Conservation (phyloP, 192 early-diverging fungal species). For the Coemansia sp. region DNA sequence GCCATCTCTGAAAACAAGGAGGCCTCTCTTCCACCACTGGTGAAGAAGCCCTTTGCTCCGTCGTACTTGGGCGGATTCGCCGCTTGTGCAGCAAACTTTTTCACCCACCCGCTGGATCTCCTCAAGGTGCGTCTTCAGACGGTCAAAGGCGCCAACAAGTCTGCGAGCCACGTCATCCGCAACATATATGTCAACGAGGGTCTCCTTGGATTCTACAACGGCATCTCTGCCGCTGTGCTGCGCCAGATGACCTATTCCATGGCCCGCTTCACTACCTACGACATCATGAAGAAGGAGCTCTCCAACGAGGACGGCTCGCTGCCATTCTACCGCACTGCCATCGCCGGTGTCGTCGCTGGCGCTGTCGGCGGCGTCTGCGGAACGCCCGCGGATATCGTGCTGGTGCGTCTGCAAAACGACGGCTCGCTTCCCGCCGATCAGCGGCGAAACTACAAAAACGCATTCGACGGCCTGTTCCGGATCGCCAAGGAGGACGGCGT, state of each 20-base stretch:
- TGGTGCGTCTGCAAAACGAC: conserved; percentile 80
- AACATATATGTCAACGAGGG: conserved; percentile 66
- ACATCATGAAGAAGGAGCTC: conserved; percentile 60
- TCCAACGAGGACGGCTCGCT: conserved; percentile 47
- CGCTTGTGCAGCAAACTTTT: conserved; percentile 53
- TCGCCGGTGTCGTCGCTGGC: conserved; percentile 38
- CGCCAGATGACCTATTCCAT: conserved; percentile 81
- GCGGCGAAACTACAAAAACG: conserved; percentile 73
- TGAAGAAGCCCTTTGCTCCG: conserved; percentile 45
- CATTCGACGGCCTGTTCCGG: conserved; percentile 67
- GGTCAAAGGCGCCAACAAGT: conserved; percentile 54
- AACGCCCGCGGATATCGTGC: conserved; percentile 78
- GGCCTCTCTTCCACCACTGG: conserved; percentile 18
- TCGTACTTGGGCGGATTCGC: conserved; percentile 52
- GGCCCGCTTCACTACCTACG: conserved; percentile 75
- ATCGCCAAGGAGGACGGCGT: conserved; percentile 79
- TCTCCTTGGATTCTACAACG: conserved; percentile 63
- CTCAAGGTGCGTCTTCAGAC: conserved; percentile 93
- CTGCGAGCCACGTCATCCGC: conserved; percentile 60
- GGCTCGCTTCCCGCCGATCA: conserved; percentile 61
- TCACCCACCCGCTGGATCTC: conserved; percentile 81
- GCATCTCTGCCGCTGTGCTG: conserved; percentile 68
- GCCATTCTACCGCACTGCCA: conserved; percentile 47
- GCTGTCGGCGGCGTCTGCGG: conserved; percentile 65
- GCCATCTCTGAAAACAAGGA: background rate